Evolutionary conservation across 306 rosid genomes (phyloP), one percentile per base, ranked within the genome.

Genomic region (Casuarina glauca): DNA sequence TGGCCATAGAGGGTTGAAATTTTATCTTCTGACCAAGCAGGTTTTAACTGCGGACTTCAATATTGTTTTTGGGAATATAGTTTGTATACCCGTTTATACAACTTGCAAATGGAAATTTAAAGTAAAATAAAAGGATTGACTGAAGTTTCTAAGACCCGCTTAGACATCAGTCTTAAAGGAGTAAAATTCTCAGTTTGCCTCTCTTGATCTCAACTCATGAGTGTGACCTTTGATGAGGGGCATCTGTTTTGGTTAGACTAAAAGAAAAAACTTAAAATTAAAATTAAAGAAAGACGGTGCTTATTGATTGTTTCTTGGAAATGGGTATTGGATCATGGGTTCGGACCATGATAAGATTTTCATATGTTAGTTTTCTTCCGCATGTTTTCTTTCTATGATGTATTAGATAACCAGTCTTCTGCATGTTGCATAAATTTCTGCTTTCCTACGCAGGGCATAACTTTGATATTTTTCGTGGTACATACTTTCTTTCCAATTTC

Each of bases 401-500:
- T 41, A 19, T 71, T 58, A 36, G 13, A 50, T 38, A 3, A 39
- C 26, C 46, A 44, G 39, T 20, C 35, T 45, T 46, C 13, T 35
- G 4, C 35, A 36, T 41, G 76, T 72, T 46, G 46, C n/a, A 0
- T 19, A 55, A 79, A 36, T 70, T 67, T 73, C 57, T 74, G 10
- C 62, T 78, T 54, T 78, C 60, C 43, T 68, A 64, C 86, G 83
- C 96, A 93, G 97, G 97, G 92, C 54, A 80, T 88, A 82, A 51
- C 91, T 69, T 84, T 95, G 75, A 10, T 86, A 82, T 70, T 95
- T 74, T 86, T 95, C 57, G 32, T 82, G 58, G 51, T 88, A 55
- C 97, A 95, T 83, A 87, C 76, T 48, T 85, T 87, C 87, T 95
- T 86, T 83, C 99, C 97, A 39, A 74, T 95, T 82, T 82, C 88